Evolutionary conservation across 2,329 filamentous ascomycete genomes (phyloP).

Genomic region (Sporothrix luriei): DNA sequence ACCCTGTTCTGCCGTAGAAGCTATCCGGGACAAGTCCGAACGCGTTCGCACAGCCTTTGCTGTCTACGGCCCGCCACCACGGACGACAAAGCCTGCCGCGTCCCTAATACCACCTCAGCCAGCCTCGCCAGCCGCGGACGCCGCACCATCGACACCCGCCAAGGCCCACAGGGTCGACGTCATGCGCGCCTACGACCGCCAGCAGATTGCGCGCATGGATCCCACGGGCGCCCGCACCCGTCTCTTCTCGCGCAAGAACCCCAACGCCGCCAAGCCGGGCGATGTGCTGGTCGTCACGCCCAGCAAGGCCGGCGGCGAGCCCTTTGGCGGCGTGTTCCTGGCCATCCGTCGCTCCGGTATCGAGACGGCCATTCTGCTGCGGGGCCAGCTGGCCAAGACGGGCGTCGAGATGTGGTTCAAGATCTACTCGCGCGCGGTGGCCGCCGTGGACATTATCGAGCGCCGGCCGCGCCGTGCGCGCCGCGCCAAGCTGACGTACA

Average conservation of each 20-base stretch:
- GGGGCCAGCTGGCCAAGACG: constrained; percentile 82
- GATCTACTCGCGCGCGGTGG: constrained; percentile 85
- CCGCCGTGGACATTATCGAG: constrained; percentile 92
- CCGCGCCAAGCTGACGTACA: constrained; percentile 84
- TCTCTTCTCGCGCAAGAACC: constrained; percentile 77
- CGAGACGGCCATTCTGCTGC: constrained; percentile 83
- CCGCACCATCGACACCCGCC: constrained; percentile 27
- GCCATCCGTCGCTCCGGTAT: constrained; percentile 84
- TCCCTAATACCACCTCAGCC: constrained; percentile 24
- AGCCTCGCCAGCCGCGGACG: constrained; percentile 4
- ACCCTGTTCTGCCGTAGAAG: constrained; percentile 29
- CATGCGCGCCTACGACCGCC: constrained; percentile 64
- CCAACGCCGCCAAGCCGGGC: constrained; percentile 77
- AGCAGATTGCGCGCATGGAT: constrained; percentile 76
- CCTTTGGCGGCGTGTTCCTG: constrained; percentile 85
- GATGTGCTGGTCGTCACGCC: constrained; percentile 91
- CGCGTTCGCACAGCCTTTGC: constrained; percentile 51
- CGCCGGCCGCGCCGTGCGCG: constrained; percentile 80
- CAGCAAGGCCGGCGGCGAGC: constrained; percentile 75
- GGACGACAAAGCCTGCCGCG: constrained; percentile 6
- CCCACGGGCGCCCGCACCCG: constrained; percentile 78
- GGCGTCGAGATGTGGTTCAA: constrained; percentile 98
- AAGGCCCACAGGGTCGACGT: constrained; percentile 52
- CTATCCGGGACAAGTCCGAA: constrained; percentile 32
- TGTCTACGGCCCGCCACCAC: constrained; percentile 46